Evolutionary conservation across 495 filamentous ascomycete genomes (phyloP).

Genomic region (Tuber umbilicatum): DNA sequence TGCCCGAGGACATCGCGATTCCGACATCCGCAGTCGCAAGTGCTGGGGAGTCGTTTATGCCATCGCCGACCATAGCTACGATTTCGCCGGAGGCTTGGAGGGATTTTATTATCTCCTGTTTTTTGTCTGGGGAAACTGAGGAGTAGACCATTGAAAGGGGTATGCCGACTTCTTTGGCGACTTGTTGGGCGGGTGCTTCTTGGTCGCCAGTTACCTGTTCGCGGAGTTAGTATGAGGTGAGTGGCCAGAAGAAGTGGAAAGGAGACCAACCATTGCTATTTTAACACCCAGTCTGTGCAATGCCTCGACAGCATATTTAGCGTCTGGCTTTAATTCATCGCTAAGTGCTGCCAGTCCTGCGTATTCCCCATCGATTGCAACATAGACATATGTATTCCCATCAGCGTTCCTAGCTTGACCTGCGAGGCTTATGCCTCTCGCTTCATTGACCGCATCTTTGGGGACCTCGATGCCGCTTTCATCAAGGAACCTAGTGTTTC

Average conservation of each 20-base stretch:
- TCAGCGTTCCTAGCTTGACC: slow-evolving; percentile 48
- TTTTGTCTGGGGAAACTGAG: slow-evolving; percentile 77
- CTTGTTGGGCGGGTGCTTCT: slow-evolving; percentile 66
- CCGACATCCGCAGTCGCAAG: slow-evolving; percentile 87
- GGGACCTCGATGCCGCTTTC: slow-evolving; percentile 64
- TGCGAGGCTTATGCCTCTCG: slow-evolving; percentile 43
- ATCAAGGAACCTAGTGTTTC: slow-evolving; percentile 69
- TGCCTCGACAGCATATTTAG: slow-evolving; percentile 74
- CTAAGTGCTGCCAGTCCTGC: slow-evolving; percentile 74
- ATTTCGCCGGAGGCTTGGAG: slow-evolving; percentile 65
- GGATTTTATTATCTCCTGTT: slow-evolving; percentile 71
- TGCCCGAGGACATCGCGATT: slow-evolving; percentile 85
- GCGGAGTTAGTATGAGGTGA: slow-evolving; percentile 8
- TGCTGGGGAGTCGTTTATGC: slow-evolving; percentile 97
- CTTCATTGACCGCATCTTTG: slow-evolving; percentile 51
- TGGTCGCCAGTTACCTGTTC: slow-evolving; percentile 79
- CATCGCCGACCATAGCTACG: slow-evolving; percentile 97
- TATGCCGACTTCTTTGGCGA: slow-evolving; percentile 80
- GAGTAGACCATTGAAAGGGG: slow-evolving; percentile 65
- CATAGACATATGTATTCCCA: slow-evolving; percentile 83
- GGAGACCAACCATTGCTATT: slow-evolving; percentile 56
- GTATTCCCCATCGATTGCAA: slow-evolving; percentile 74
- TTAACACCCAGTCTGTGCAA: slow-evolving; percentile 76
- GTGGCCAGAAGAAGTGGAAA: not conserved
- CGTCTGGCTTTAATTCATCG: slow-evolving; percentile 84